phyloP scores from a whole-genome alignment of 78 protist species.

The slime mould (Dictyostelium discoideum) region dicty_2.7 NC_007088.5:2451501-2452000 shows the following conservation, averaged over 20 bases:
- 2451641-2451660: slow-evolving; percentile 30
- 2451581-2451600: too few relatives aligned
- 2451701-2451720: slow-evolving; percentile 13
- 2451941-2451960: not conserved
- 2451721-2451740: slow-evolving; percentile 7
- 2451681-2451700: not conserved
- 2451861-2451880: not conserved
- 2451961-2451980: slow-evolving; percentile 33
- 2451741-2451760: not conserved
- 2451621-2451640: not conserved
- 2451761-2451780: not conserved
- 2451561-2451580: not conserved
- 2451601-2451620: too few relatives aligned
- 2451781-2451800: slow-evolving; percentile 13
- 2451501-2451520: not conserved
- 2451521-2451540: slow-evolving; percentile 9
- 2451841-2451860: not conserved
- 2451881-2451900: slow-evolving; percentile 10
- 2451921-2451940: not conserved
- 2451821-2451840: not conserved
- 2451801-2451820: not conserved
- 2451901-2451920: slow-evolving; percentile 22
- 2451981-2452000: slow-evolving; percentile 24
- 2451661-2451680: slow-evolving; percentile 23
- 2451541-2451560: slow-evolving; percentile 1